These are phyloP conservation scores for Diplocarpon mali DNA, from an alignment of 2,329 filamentous ascomycete species.

Conservation along the genomic window DNA sequence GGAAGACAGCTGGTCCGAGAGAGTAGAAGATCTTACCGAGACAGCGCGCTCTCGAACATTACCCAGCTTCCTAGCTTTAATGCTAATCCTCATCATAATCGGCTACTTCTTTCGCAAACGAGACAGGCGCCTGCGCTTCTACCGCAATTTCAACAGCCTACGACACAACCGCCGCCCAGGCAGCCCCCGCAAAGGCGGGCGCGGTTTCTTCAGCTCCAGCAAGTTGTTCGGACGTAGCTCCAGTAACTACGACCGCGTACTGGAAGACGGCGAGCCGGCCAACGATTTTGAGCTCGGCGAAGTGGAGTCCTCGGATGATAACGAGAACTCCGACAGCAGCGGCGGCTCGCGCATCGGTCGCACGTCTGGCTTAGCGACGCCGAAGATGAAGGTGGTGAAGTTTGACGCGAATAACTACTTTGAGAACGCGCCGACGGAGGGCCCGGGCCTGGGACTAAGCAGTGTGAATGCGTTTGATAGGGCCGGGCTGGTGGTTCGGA, in stretches of 20 bases:
- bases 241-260: conserved; percentile 65
- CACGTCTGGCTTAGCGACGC: conserved; percentile 57
- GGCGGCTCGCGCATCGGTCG: conserved; percentile 45
- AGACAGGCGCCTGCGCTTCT: conserved; percentile 56
- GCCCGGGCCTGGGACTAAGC: conserved; percentile 17
- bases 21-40: conserved; percentile 49
- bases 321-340: conserved; percentile 52
- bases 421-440: conserved; percentile 13
- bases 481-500: conserved; percentile 66
- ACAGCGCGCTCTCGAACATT: conserved; percentile 56
- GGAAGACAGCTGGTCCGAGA: conserved; percentile 45
- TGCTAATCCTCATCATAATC: conserved; percentile 59
- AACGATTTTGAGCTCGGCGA: conserved; percentile 69
- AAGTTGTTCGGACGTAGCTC: conserved; percentile 53
- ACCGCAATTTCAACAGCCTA: conserved; percentile 39
- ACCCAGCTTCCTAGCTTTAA: conserved; percentile 65
- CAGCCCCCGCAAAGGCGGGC: conserved; percentile 35
- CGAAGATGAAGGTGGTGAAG: conserved; percentile 43
- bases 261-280: conserved; percentile 64
- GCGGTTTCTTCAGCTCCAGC: conserved; percentile 39
- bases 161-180: conserved; percentile 35
- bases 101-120: conserved; percentile 69
- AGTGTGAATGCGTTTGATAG: conserved; percentile 41
- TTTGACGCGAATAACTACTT: conserved; percentile 33
- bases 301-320: conserved; percentile 47